Base-by-base conservation (phyloP, 1,139 yeast genomes). In the Debaryomyces coudertii region DNA sequence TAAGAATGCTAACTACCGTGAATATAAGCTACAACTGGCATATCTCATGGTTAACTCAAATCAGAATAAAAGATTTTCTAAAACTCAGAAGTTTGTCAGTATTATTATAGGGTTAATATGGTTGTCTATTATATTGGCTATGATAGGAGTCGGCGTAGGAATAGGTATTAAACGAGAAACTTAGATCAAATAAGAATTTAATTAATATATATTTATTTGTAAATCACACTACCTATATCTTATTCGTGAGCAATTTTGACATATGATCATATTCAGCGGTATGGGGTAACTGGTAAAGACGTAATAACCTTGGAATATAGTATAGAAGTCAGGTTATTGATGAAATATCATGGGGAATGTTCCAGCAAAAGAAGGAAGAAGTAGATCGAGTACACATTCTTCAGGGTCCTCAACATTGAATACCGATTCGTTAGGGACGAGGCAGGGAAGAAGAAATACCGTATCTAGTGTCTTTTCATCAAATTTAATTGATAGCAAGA, bases 281-380 rank as follows among this genome's bases (percentile, higher is more conserved):
- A 31, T 31, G 35, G 28, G 34, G 34, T 33, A 33, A 34, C 4
- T n/a, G 16, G 18, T 20, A 20, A 14, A 15, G 18, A 12, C 8
- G 12, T 7, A 16, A 7, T 20, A 24, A 7, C 35, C 12, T 25
- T 24, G 25, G n/a, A n/a, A n/a, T n/a, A n/a, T 31, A 22, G 14
- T 37, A 35, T 31, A 22, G 33, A 12, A 27, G 31, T 8, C 23
- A 14, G 16, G 8, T 24, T 18, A 37, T 27, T 33, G 39, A 27
- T 34, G 40, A 20, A n/a, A 16, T 40, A 49, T 22, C 38, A 81
- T 81, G 86, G 86, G 86, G 37, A 81, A 81, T 69, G 83, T 79
- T 30, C 84, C 85, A 42, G 71, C 82, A 2, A 80, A 79, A 58
- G 79, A 80, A 56, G 73, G 74, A 18, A 59, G 72, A 50, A 58